A percentile compares a stretch with the other conserved stretches of the same genome.
Conservation (phyloP, 2,329 filamentous ascomycete species). For the Ascochyta clinopodiicola region DNA sequence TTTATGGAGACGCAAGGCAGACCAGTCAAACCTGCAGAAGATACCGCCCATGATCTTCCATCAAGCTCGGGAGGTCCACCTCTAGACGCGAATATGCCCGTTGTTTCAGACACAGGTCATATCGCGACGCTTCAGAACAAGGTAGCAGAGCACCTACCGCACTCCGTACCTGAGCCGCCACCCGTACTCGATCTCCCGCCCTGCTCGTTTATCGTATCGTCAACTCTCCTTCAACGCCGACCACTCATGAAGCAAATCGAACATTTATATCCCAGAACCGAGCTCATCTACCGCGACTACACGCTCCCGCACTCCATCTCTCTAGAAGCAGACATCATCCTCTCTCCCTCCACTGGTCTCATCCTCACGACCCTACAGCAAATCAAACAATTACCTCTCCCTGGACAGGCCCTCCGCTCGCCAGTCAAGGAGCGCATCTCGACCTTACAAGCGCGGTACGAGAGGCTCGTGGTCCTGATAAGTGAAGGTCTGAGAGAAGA, state of each 20-base stretch:
- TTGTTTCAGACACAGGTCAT: background rate
- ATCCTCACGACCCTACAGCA: constrained; percentile 74
- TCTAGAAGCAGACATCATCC: constrained; percentile 73
- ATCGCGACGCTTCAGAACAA: background rate
- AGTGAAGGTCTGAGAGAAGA: constrained; percentile 52
- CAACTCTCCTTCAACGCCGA: constrained; percentile 55
- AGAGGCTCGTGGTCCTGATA: constrained; percentile 71
- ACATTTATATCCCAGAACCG: constrained; percentile 55
- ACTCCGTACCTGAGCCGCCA: background rate
- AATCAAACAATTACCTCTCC: constrained; percentile 73
- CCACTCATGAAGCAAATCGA: constrained; percentile 60
- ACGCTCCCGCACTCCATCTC: constrained; percentile 31
- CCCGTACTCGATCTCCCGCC: constrained; percentile 14
- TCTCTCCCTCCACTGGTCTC: constrained; percentile 73
- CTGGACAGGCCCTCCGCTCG: constrained; percentile 57
- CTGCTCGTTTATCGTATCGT: constrained; percentile 60
- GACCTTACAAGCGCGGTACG: constrained; percentile 65
- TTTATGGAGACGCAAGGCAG: constrained; percentile 59
- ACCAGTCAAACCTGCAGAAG: background rate
- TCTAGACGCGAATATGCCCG: background rate
- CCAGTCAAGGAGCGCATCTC: constrained; percentile 62
- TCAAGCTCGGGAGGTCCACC: background rate
- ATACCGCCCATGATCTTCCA: background rate
- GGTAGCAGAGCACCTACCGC: background rate
- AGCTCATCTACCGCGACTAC: constrained; percentile 69